phyloP scores from a whole-genome alignment of 2,329 filamentous ascomycete species.

The Nemania serpens region DNA sequence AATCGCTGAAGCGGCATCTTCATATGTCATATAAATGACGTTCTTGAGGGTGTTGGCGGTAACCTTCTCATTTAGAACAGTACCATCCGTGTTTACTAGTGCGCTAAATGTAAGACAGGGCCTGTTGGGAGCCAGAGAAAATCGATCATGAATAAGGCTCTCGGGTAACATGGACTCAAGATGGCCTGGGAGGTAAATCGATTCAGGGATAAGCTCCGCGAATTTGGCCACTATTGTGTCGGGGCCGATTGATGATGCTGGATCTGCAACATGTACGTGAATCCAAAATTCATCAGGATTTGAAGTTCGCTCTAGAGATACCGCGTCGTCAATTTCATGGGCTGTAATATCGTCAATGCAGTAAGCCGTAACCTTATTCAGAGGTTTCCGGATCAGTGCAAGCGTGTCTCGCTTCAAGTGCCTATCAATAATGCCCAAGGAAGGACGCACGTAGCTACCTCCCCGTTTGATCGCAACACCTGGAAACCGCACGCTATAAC shows the following conservation, averaged over 20 bases:
- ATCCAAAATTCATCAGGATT: conserved; percentile 68
- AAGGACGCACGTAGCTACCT: conserved; percentile 47
- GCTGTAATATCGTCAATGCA: conserved; percentile 73
- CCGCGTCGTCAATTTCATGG: conserved; percentile 76
- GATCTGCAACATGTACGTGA: conserved; percentile 79
- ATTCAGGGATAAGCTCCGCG: conserved; percentile 64
- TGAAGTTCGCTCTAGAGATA: conserved; percentile 69
- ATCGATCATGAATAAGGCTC: conserved; percentile 51
- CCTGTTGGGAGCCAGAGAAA: conserved; percentile 58
- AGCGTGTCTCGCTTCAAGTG: conserved; percentile 51
- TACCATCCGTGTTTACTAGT: conserved; percentile 57
- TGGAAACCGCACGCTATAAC: conserved; percentile 64
- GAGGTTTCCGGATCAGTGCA: conserved; percentile 59
- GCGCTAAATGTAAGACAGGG: conserved; percentile 67
- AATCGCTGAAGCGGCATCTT: conserved; percentile 52
- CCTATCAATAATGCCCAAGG: conserved; percentile 41
- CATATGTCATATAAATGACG: conserved; percentile 62
- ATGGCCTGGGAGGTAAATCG: conserved; percentile 64
- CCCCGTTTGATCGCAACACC: conserved; percentile 50
- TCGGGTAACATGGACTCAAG: conserved; percentile 62
- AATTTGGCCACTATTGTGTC: conserved; percentile 62
- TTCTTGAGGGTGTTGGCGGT: conserved; percentile 57
- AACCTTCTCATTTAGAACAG: conserved; percentile 59
- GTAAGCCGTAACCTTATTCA: conserved; percentile 64
- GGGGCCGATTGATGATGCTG: conserved; percentile 69